Evolutionary conservation across 495 filamentous ascomycete species (phyloP), one percentile per base, ranked within the genome.

Genomic region (Tuber borchii): DNA sequence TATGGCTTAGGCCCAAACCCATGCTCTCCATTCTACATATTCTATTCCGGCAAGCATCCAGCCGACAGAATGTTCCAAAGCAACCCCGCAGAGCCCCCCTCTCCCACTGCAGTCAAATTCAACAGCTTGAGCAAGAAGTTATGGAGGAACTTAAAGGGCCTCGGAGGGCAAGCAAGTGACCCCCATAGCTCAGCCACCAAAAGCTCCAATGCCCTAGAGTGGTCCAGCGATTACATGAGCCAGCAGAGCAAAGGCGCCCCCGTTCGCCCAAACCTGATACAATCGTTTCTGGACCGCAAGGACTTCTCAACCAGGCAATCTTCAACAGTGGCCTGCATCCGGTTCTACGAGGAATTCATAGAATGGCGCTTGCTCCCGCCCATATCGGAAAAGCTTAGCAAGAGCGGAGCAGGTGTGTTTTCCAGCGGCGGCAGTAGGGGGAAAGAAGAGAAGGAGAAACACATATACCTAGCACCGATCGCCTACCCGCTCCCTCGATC

Each of bases 1-100:
- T 81, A 75, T 72, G 79, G 79, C 7, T 45, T 81, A 40, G 79
- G 79, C 2, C 79, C 79, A 19, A 81, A 79, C 9, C 79, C 79
- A 22, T 51, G 80, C 17, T 72, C 78, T 1, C 79, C 79, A 17
- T 48, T 81, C 22, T 81, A 81, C n/a, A 31, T 81, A 4, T 74
- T 71, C 39, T 81, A 80, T 56, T 45, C 78, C 9, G 77, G 34
- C 2, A 71, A 61, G 1, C 78, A 79, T 22, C 78, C 77, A n/a
- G 73, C 70, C 2, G 78, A 79, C 69, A 34, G 6, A 2, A 34
- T 31, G 40, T 22, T 70, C 61, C 31, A 77, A 75, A 40, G 61
- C 78, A 44, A 48, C 69, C 2, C 43, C 20, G 16, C 51, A 45
- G 10, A 77, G 34, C 2, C 34, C n/a, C 26, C 46, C 51, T 0